phyloP scores from a whole-genome alignment of 768 basidiomycete genomes.

The Guyanaporus albipodus region DNA sequence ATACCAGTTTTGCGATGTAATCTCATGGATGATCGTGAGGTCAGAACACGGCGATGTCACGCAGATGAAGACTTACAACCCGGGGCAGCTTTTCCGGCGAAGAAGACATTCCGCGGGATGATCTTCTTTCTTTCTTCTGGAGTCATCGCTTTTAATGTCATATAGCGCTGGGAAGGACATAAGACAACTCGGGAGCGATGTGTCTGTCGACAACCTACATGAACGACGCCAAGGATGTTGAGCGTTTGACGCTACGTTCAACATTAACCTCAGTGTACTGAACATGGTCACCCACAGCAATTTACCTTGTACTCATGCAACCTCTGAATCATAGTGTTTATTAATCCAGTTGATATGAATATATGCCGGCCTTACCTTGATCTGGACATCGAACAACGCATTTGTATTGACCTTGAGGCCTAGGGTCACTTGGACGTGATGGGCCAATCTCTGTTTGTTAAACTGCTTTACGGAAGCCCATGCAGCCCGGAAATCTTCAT shows the following conservation, averaged over 20 bases:
- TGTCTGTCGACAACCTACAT: conserved; percentile 48
- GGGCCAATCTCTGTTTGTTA: conserved; percentile 87
- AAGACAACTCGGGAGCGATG: not conserved
- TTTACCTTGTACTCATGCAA: conserved; percentile 88
- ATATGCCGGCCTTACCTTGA: conserved; percentile 48
- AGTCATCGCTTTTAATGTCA: conserved; percentile 73
- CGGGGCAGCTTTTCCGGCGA: conserved; percentile 96
- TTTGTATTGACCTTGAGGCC: conserved; percentile 69
- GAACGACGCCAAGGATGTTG: conserved; percentile 88
- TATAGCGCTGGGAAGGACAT: conserved; percentile 58
- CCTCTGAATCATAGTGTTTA: conserved; percentile 44
- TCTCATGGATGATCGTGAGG: conserved; percentile 41
- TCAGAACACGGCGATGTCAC: conserved; percentile 4
- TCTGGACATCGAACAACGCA: conserved; percentile 90
- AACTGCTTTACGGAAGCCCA: conserved; percentile 85
- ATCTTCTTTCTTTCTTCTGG: conserved; percentile 78
- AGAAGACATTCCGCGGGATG: conserved; percentile 88
- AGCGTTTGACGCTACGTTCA: conserved; percentile 75
- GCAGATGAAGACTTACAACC: conserved; percentile 53
- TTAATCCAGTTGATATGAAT: not conserved
- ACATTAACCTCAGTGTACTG: not conserved
- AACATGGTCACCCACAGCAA: not conserved
- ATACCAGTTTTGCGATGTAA: conserved; percentile 86
- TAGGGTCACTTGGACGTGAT: conserved; percentile 66
- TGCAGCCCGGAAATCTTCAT: conserved; percentile 68